Evolutionary conservation across 805 yeast species (phyloP).

Genomic region (Diddensiella santjacobensis): DNA sequence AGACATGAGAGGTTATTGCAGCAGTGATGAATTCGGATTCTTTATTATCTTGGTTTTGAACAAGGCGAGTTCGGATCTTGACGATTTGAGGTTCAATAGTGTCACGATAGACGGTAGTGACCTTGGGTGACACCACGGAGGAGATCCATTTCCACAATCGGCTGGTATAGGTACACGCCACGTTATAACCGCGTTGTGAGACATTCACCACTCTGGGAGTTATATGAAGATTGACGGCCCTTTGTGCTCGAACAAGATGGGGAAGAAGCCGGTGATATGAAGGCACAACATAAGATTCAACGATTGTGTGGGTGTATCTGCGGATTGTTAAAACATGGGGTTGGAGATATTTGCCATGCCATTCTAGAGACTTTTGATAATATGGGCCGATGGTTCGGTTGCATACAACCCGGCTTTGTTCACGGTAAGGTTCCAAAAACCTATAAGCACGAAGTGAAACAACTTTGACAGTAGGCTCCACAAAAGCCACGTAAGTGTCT

Average conservation of each 20-base stretch:
- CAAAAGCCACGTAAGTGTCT: slow-evolving; percentile 9
- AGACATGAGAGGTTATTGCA: neutral
- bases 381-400: slow-evolving; percentile 14
- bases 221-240: slow-evolving; percentile 6
- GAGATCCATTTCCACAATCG: slow-evolving; percentile 13
- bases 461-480: slow-evolving; percentile 11
- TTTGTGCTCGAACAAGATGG: slow-evolving; percentile 8
- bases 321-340: neutral
- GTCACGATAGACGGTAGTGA: slow-evolving; percentile 19
- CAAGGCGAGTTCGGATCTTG: slow-evolving; percentile 25
- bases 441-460: slow-evolving; percentile 4
- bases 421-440: slow-evolving; percentile 17
- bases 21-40: neutral
- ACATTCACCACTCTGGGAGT: slow-evolving; percentile 13
- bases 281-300: slow-evolving; percentile 19
- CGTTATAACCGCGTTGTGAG: neutral
- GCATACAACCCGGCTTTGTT: slow-evolving; percentile 9
- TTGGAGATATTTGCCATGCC: neutral
- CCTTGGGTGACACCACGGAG: slow-evolving; percentile 16
- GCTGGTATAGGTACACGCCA: neutral
- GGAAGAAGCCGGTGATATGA: slow-evolving; percentile 10
- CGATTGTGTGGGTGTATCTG: neutral
- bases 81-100: slow-evolving; percentile 26
- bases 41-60: slow-evolving; percentile 6
- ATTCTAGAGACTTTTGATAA: neutral